These are phyloP conservation scores for Withania somnifera DNA, from an alignment of 305 asterid species.

Conservation along the genomic window DNA sequence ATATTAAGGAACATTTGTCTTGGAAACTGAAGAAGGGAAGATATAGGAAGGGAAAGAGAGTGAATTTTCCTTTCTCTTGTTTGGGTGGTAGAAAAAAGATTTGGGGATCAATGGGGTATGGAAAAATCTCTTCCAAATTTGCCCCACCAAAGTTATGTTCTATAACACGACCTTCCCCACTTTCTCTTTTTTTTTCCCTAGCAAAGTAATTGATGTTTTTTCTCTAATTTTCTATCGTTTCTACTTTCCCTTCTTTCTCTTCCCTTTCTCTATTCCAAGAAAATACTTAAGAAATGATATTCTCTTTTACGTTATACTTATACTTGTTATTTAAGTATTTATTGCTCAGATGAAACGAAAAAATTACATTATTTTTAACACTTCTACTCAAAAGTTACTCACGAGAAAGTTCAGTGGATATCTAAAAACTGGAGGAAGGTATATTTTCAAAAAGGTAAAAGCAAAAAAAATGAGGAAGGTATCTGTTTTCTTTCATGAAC, in stretches of 20 bases:
- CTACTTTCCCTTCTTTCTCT: neutral
- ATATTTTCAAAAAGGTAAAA: neutral
- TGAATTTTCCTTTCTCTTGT: neutral
- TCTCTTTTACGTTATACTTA: neutral
- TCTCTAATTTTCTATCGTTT: neutral
- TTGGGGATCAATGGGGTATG: neutral
- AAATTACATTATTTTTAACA: neutral
- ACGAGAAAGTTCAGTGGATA: neutral
- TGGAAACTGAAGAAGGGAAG: neutral
- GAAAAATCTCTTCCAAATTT: neutral
- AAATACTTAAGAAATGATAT: neutral
- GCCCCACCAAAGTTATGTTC: neutral
- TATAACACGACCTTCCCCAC: neutral
- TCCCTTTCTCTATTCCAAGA: neutral
- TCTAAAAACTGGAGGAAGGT: neutral
- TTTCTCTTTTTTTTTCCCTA: neutral
- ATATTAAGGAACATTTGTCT: neutral
- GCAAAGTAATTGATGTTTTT: neutral
- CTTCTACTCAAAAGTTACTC: neutral
- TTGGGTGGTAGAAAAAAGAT: neutral
- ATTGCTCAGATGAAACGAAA: neutral
- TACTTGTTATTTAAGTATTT: neutral
- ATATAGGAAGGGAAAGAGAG: neutral
- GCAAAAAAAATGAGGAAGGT: neutral
- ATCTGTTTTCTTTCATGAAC: neutral